Evolutionary conservation across 2,329 filamentous ascomycete species (phyloP), one percentile per base, ranked within the genome.

Genomic region (Aspergillus sergii): DNA sequence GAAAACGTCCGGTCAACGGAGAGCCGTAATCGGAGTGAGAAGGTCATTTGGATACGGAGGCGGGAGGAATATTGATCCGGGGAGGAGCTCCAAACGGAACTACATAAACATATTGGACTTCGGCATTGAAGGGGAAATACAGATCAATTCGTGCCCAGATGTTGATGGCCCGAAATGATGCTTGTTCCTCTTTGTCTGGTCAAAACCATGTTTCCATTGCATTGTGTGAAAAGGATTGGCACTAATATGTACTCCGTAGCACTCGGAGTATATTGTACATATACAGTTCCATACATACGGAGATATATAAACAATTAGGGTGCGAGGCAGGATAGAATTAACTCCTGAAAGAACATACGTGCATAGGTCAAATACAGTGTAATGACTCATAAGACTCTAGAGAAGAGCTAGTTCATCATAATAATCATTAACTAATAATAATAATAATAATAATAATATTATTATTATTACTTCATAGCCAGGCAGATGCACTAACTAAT

Each of bases 1-100:
- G 59, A 56, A 60, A 62, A 63, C 39, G 48, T 64, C 64, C 58
- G 59, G 51, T 58, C 36, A 55, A 57, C 54, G 53, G 58, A 59
- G 57, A 61, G 58, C 74, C 74, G 71, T 69, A 69, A 74, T 73
- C 72, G 73, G 73, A 74, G 72, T 60, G 55, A 28, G 70, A 39
- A 39, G 21, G 51, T 55, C n/a, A 55, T 71, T 72, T 68, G 66
- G 68, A 66, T 66, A 19, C 69, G 63, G 69, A 30, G 10, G 19
- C 11, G n/a, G 51, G 51, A 39, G 30, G 8, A 55, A 26, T 55
- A 55, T 55, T 55, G 32, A 55, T 36, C 51, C 34, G 51, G 51
- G 36, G 32, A 23, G 26, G 26, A 7, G 50, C 30, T 32, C 28
- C 16, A 8, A 28, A 4, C 34, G 12, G 14, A 39, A 39, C 26